Conservation (phyloP, 495 filamentous ascomycete species). For the Amphirosellinia nigrospora region DNA sequence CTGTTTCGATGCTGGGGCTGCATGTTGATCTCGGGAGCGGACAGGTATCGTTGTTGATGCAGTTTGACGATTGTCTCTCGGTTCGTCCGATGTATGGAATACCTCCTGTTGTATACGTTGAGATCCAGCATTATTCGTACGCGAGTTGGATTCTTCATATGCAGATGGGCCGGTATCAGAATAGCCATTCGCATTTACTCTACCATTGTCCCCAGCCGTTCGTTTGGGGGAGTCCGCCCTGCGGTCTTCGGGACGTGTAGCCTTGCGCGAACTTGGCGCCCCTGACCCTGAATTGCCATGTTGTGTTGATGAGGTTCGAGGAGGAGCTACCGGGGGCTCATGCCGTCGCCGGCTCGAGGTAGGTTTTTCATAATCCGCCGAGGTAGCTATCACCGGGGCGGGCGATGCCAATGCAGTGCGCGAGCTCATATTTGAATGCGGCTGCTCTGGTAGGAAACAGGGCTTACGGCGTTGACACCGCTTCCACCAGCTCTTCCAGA, state of each 20-base stretch:
- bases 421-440: conserved; percentile 55
- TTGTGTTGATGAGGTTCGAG: conserved; percentile 66
- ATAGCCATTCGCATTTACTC: conserved; percentile 44
- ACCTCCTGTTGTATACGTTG: conserved; percentile 50
- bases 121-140: conserved; percentile 52
- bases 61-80: conserved; percentile 56
- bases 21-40: conserved; percentile 43
- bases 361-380: conserved; percentile 51
- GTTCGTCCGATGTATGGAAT: conserved; percentile 54
- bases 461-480: conserved; percentile 47
- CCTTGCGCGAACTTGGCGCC: conserved; percentile 49
- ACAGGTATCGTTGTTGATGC: conserved; percentile 49
- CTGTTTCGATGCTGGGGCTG: conserved; percentile 45
- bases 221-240: conserved; percentile 47
- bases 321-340: conserved; percentile 60
- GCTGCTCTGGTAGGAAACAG: conserved; percentile 40
- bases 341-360: conserved; percentile 45
- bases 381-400: conserved; percentile 51
- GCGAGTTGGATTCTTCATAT: conserved; percentile 51
- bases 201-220: conserved; percentile 44
- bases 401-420: conserved; percentile 54
- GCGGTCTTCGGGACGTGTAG: conserved; percentile 50
- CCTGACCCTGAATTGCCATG: conserved; percentile 36
- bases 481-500: conserved; percentile 61
- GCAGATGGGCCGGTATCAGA: conserved; percentile 32